Evolutionary conservation across 306 rosid species (phyloP).

Genomic region (Gleditsia sinensis): DNA sequence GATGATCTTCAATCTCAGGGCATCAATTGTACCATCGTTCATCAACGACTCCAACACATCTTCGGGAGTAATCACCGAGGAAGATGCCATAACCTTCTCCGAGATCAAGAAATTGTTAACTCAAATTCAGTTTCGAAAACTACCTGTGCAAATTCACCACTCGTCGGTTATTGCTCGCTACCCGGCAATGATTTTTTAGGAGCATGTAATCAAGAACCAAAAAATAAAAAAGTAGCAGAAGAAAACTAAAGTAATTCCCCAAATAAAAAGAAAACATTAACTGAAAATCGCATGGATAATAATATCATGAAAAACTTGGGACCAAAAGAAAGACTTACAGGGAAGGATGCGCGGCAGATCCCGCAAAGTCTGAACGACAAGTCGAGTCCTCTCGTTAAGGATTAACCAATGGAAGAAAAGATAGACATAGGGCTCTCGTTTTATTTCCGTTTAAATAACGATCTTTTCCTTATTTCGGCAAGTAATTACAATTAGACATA

Average conservation of each 20-base stretch:
- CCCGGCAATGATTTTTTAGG: neutral
- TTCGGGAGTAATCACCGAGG: conserved; percentile 68
- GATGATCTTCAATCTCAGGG: conserved; percentile 93
- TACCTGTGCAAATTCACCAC: neutral
- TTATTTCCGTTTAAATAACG: neutral
- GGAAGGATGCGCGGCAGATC: neutral
- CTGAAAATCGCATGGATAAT: neutral
- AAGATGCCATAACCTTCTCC: conserved; percentile 49
- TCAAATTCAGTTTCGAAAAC: neutral
- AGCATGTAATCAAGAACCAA: neutral
- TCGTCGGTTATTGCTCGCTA: neutral
- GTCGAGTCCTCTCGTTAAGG: too few species aligned
- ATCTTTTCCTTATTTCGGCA: neutral
- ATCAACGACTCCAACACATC: conserved; percentile 84
- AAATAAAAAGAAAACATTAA: neutral
- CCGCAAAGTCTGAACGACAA: neutral
- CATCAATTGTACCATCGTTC: conserved; percentile 94
- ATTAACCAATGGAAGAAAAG: neutral
- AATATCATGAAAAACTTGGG: neutral
- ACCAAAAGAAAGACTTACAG: neutral
- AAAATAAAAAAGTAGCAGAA: neutral
- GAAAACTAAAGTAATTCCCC: neutral
- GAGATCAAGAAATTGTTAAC: neutral
- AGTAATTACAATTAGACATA: too few species aligned
- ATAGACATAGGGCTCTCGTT: neutral